Percentiles rank a stretch among this genome's conserved stretches.
Evolutionary conservation across 176 grass and related monocot species (phyloP).

Genomic region (Paspalum notatum): DNA sequence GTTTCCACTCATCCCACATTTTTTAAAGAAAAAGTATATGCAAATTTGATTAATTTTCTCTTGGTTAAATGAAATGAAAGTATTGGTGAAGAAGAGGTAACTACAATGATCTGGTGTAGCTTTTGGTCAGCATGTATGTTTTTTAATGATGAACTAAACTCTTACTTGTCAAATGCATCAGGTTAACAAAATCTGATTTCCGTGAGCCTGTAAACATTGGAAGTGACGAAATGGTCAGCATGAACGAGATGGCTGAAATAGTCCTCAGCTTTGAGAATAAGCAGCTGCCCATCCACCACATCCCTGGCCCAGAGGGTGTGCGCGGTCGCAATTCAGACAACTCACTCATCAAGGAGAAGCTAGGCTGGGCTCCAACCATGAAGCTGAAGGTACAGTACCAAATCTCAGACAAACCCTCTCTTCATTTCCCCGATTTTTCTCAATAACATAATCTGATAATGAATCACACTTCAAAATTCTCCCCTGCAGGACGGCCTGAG

Average conservation of each 20-base stretch:
- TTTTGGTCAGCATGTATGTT: neutral
- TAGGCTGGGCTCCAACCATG: slow-evolving; percentile 75
- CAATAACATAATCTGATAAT: neutral
- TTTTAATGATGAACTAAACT: slow-evolving; percentile 1
- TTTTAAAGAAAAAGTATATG: neutral
- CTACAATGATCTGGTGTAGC: neutral
- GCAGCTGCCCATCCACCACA: slow-evolving; percentile 63
- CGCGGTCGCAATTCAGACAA: slow-evolving; percentile 70
- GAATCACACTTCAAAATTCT: slow-evolving; percentile 18
- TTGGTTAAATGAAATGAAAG: slow-evolving; percentile 2
- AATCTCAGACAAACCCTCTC: neutral
- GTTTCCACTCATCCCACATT: neutral
- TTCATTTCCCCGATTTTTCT: slow-evolving; percentile 6
- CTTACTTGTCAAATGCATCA: slow-evolving; percentile 24
- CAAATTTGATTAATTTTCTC: neutral
- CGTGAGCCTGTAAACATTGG: slow-evolving; percentile 75
- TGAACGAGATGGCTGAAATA: slow-evolving; percentile 71
- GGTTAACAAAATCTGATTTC: slow-evolving; percentile 73
- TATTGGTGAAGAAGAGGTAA: neutral
- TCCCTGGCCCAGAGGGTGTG: slow-evolving; percentile 61
- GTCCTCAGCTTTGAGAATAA: slow-evolving; percentile 60
- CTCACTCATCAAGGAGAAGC: slow-evolving; percentile 67
- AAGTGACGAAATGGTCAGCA: slow-evolving; percentile 84
- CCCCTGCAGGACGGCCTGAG: slow-evolving; percentile 72
- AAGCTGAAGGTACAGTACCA: slow-evolving; percentile 52